Base-by-base conservation (phyloP, 2,329 filamentous ascomycete genomes). In the Trichoderma simmonsii region DNA sequence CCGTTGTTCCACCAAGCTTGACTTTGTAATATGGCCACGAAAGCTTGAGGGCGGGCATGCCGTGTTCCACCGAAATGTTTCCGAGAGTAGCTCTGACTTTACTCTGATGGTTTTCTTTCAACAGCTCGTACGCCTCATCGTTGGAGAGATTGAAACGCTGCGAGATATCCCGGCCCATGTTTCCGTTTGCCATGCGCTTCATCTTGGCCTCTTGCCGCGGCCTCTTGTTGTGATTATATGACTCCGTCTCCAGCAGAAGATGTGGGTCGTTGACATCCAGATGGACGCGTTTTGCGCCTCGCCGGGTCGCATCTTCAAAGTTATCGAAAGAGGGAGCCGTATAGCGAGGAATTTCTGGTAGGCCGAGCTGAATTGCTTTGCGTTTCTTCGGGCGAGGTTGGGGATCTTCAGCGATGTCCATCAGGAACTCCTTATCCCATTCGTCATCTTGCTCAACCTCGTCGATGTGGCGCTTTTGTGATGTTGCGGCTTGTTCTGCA, bases 11-110 rank as follows among this genome's bases (percentile, higher is more conserved):
- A 32, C 90, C 87, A 24, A 98, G 86, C 78, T 92, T 93, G 71
- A 96, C 94, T 78, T 93, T 93, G 85, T 98, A 99, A 85, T 97
- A 98, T 51, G 96, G 96, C 89, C 93, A 98, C 74, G 97, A 93
- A 54, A 99, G 85, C 78, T 95, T 95, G 78, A 95, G 86, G 12
- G 96, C 96, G 18, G 96, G 95, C 85, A 97, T 86, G 81, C 93
- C 95, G 83, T 99, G 96, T 80, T 99, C 96, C 56, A 99, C 91
- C n/a, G 92, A 91, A 74, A 97, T 90, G 78, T 95, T 95, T 60
- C 94, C 94, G 73, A 99, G 89, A 1, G 94, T 97, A 67, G 94
- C 96, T 75, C 96, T 91, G 73, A 99, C 93, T 82, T 97, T 98
- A 86, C 93, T 94, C 83, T 97, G 94, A 78, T 97, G 95, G 78